Conservation (phyloP, 2,329 filamentous ascomycete species). For the Apiospora rasikravindrae region DNA sequence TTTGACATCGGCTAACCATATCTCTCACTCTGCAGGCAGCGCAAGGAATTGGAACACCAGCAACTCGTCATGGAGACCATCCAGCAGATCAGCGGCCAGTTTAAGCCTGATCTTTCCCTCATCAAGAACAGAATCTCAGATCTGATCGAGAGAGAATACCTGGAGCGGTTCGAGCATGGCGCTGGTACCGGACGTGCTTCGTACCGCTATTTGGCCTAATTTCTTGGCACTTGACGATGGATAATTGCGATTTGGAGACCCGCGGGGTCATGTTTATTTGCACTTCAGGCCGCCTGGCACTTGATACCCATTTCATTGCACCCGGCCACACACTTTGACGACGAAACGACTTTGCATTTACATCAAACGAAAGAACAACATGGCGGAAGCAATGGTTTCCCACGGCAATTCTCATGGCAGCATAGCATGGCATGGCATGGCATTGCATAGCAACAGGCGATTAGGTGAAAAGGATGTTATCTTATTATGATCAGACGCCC, state of each 20-base stretch:
- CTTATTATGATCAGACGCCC: conserved; percentile 11
- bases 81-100: conserved; percentile 69
- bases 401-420: background rate
- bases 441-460: conserved; percentile 13
- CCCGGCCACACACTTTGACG: background rate
- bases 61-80: conserved; percentile 75
- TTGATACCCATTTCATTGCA: conserved; percentile 3
- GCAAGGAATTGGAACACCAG: conserved; percentile 73
- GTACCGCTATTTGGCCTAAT: conserved; percentile 74
- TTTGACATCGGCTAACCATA: conserved; percentile 36
- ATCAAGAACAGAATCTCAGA: conserved; percentile 84
- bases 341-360: conserved; percentile 9
- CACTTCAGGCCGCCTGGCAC: background rate
- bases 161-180: conserved; percentile 70
- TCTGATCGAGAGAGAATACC: conserved; percentile 76
- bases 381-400: background rate
- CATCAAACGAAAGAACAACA: background rate
- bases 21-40: conserved; percentile 58
- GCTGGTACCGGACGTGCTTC: conserved; percentile 67
- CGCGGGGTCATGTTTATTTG: background rate
- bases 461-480: conserved; percentile 13
- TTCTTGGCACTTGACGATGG: conserved; percentile 1
- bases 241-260: conserved; percentile 10
- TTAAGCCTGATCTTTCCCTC: conserved; percentile 77
- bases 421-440: background rate